Percentiles rank a stretch among this genome's conserved stretches.
phyloP scores from a whole-genome alignment of 805 yeast genomes.

The Candida maesae region DNA sequence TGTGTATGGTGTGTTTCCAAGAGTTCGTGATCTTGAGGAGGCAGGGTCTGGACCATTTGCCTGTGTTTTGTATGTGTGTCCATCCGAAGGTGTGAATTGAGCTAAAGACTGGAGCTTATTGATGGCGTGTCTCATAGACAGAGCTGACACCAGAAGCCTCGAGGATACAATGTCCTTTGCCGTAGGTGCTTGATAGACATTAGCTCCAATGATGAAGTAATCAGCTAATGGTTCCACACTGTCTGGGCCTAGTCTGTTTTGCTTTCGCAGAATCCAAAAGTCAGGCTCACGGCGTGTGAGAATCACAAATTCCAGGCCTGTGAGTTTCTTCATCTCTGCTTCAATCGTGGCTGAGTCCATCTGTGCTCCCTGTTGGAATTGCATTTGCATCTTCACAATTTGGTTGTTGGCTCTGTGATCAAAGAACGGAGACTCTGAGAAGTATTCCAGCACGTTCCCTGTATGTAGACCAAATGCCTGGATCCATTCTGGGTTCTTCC shows the following conservation, averaged over 20 bases:
- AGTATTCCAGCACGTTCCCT: constrained; percentile 89
- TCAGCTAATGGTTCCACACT: constrained; percentile 59
- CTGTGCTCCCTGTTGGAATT: constrained; percentile 56
- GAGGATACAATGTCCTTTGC: constrained; percentile 70
- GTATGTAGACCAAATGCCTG: constrained; percentile 83
- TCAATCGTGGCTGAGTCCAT: constrained; percentile 37
- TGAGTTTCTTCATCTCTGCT: constrained; percentile 67
- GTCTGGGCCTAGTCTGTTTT: constrained; percentile 53
- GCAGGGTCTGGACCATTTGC: constrained; percentile 8
- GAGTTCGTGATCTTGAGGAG: constrained; percentile 21
- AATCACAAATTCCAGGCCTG: constrained; percentile 81
- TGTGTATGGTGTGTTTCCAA: constrained; percentile 27
- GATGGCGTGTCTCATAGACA: constrained; percentile 43
- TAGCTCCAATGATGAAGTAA: constrained; percentile 87
- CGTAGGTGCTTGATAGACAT: constrained; percentile 86
- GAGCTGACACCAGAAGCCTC: constrained; percentile 40
- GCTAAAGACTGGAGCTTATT: constrained; percentile 45
- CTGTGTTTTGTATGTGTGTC: constrained; percentile 43
- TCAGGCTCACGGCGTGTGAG: constrained; percentile 81
- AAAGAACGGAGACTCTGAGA: constrained; percentile 90
- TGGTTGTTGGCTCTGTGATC: constrained; percentile 94
- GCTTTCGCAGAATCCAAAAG: constrained; percentile 87
- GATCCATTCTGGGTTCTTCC: constrained; percentile 98
- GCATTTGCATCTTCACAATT: constrained; percentile 92
- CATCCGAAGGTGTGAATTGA: constrained; percentile 56